Evolutionary conservation across 2,329 filamentous ascomycete genomes (phyloP), one percentile per base, ranked within the genome.

Genomic region (Cladosporium sp.): DNA sequence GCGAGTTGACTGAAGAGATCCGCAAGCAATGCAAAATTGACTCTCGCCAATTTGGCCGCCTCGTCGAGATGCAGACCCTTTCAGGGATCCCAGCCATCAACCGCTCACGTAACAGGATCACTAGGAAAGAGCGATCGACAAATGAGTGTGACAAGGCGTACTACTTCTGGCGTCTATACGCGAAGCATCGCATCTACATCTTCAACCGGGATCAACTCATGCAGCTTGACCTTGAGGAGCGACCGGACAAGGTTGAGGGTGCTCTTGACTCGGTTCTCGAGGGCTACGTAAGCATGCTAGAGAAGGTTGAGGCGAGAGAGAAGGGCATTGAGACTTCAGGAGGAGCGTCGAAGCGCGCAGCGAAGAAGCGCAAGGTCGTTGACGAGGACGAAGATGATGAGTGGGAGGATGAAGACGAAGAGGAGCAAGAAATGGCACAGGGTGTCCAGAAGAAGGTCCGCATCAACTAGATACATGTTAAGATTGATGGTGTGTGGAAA

Each of bases 181-280:
- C 87, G n/a, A 94, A 94, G 75, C 83, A 89, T 66, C 78, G 90
- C 35, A 77, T 95, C 3, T 91, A 89, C 69, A 80, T 83, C 44
- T 88, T 91, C 65, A 93, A 94, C 67, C 81, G 80, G 58, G 87
- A 92, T 64, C 74, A 82, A 2, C 78, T 95, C 12, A 81, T 83
- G 36, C 86, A 92, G 71, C 74, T 93, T 39, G 88, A 90, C 56
- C 76, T 77, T 4, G 71, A 75, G 0, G 89, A 93, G 70, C 81
- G 88, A 35, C 83, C 88, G 7, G 82, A 89, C 58, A 90, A 88
- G 76, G 77, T 95, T 3, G 83, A 89, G 50, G 82, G 88, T 63
- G 87, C 87, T 0, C 75, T 91, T 20, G 76, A 80, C 15, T 82
- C 81, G 48, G 87, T 93, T 15, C 83, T 89, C 66, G 80, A 85